Base-by-base conservation (phyloP, 192 early-diverging fungal species). In the Mortierella hygrophila region DNA sequence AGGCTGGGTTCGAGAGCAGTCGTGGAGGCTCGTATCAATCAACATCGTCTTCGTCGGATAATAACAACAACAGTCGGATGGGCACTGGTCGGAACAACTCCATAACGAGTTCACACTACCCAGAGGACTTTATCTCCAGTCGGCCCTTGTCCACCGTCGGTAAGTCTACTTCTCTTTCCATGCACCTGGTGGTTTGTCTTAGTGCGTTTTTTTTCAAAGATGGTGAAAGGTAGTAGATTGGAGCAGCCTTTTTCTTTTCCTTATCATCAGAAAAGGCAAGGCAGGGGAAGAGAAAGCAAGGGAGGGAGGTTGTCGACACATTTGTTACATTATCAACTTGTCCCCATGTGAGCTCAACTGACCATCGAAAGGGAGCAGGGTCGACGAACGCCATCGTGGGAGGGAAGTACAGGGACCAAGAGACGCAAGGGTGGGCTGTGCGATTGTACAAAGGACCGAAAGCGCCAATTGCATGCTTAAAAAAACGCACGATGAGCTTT, bases 71-170 rank as follows among this genome's bases (percentile, higher is more conserved):
- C 35, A 44, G 10, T 57, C 82, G 79, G 0, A 18, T 41, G 63
- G 69, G 63, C 15, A 65, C 74, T 10, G 68, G 54, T 72, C 80
- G 77, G 47, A 73, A 65, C 69, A 74, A 20, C 40, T 86, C 79
- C 65, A 79, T 74, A 78, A 72, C 85, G 72, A 70, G 78, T 74
- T 75, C 88, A 70, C 60, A 86, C 10, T 86, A 81, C 69, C 82
- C 73, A 44, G 84, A 86, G 44, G 84, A 86, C 70, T 86, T 86
- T 75, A 86, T 86, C 35, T 86, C 84, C 32, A 46, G 68, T 40
- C 72, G 79, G 40, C 84, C 84, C 8, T 35, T 86, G 15, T 81
- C 84, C 32, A 86, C 84, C 1, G 79, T 86, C 37, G 84, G 84
- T 86, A 78, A 80, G 57, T 60, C n/a, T 15, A 70, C 2, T 20